These are phyloP conservation scores for Sporothrix variecibatus DNA, from an alignment of 2,329 filamentous ascomycete species.

Conservation along the genomic window DNA sequence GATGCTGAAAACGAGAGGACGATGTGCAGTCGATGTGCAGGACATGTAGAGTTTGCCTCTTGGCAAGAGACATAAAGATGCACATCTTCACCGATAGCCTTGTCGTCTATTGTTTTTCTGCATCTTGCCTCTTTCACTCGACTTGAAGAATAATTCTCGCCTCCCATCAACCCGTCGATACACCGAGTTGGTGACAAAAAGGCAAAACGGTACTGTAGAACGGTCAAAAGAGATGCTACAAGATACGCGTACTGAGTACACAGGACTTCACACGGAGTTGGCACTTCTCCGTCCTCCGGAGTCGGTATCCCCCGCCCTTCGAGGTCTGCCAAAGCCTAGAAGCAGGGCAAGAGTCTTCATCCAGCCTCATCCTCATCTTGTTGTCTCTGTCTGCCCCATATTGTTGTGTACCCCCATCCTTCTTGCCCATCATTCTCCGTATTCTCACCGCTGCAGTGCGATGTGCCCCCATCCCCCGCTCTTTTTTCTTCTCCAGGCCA, in stretches of 20 bases:
- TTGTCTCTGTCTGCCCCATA: neutral
- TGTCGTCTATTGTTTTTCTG: neutral
- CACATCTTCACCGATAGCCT: constrained; percentile 1
- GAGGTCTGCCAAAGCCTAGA: neutral
- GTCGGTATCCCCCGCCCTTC: too few species aligned
- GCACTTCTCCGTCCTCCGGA: neutral
- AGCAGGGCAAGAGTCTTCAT: neutral
- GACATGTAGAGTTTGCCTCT: neutral
- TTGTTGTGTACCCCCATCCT: neutral
- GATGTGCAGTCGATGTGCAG: neutral
- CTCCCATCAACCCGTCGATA: neutral
- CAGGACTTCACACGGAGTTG: neutral
- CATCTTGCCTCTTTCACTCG: neutral
- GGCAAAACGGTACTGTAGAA: neutral
- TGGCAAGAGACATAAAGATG: neutral
- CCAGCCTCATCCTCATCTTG: neutral
- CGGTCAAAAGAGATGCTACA: neutral
- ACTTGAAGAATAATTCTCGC: neutral
- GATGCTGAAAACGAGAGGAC: neutral
- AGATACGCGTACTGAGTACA: neutral
- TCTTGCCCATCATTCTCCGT: neutral
- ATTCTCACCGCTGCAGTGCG: constrained; percentile 5
- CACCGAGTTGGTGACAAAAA: neutral
- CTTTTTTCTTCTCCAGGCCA: neutral
- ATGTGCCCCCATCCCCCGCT: neutral